Evolutionary conservation across 2,329 filamentous ascomycete genomes (phyloP).

Genomic region (Chrysoporthe austroafricana): DNA sequence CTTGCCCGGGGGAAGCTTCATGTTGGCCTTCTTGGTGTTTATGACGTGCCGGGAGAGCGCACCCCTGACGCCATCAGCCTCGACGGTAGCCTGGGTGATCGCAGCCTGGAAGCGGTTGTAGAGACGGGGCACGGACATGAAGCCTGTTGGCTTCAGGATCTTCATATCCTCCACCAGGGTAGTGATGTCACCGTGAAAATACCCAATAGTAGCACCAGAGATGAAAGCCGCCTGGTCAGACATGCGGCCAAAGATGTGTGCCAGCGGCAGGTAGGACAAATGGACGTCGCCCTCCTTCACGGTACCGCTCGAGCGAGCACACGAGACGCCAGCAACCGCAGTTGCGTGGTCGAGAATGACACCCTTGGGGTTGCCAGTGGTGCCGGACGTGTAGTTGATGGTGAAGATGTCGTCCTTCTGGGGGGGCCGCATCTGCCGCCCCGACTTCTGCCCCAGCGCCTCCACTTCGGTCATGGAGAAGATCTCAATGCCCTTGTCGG

Average conservation of each 20-base stretch:
- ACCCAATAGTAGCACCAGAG: slow-evolving; percentile 77
- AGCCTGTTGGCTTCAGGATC: slow-evolving; percentile 76
- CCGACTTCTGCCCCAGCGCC: slow-evolving; percentile 72
- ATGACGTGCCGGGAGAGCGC: slow-evolving; percentile 80
- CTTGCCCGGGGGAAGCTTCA: slow-evolving; percentile 72
- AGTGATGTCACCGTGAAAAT: slow-evolving; percentile 89
- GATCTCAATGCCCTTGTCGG: slow-evolving; percentile 74
- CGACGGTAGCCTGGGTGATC: slow-evolving; percentile 77
- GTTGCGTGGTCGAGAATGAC: slow-evolving; percentile 82
- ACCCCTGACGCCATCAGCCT: slow-evolving; percentile 80
- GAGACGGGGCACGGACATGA: slow-evolving; percentile 87
- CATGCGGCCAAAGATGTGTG: slow-evolving; percentile 91
- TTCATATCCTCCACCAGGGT: slow-evolving; percentile 92
- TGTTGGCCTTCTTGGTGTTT: slow-evolving; percentile 75
- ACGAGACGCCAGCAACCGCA: slow-evolving; percentile 73
- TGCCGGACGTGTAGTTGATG: slow-evolving; percentile 89
- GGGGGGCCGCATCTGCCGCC: slow-evolving; percentile 73
- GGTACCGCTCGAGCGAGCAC: slow-evolving; percentile 59
- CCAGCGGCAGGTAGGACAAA: slow-evolving; percentile 88
- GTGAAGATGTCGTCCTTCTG: slow-evolving; percentile 78
- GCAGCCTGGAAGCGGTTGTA: slow-evolving; percentile 89
- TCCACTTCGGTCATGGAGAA: slow-evolving; percentile 83
- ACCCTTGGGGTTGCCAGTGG: slow-evolving; percentile 81
- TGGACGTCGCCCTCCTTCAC: slow-evolving; percentile 61
- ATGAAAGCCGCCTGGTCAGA: slow-evolving; percentile 76